Evolutionary conservation across 2,329 filamentous ascomycete species (phyloP).

Genomic region (Talaromyces atroroseus): DNA sequence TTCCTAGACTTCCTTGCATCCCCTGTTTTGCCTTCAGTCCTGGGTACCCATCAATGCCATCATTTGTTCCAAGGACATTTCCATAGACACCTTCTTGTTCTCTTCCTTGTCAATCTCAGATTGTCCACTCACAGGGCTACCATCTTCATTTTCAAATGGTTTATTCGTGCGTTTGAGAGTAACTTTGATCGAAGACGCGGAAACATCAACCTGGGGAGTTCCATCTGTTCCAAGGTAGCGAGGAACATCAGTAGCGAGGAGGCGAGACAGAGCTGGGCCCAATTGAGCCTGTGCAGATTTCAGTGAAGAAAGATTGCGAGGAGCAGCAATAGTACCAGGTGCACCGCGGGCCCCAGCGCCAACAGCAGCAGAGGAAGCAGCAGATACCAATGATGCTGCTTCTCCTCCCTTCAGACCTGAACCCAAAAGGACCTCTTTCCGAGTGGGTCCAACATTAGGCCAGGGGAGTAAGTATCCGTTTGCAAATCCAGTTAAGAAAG

Average conservation of each 20-base stretch:
- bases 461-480: neutral
- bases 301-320: neutral
- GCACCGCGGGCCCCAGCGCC: neutral
- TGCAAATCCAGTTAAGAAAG: neutral
- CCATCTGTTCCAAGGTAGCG: neutral
- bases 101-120: neutral
- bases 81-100: neutral
- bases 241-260: neutral
- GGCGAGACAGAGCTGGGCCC: neutral
- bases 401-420: neutral
- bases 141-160: neutral
- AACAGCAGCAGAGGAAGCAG: neutral
- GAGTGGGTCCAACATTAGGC: slow-evolving; percentile 2
- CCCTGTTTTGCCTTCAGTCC: neutral
- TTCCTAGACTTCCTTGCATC: neutral
- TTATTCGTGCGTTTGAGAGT: neutral
- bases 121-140: neutral
- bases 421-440: neutral
- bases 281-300: neutral
- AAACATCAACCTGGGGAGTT: neutral
- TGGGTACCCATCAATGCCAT: neutral
- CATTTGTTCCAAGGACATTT: neutral
- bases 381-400: neutral
- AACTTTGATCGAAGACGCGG: neutral
- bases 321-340: neutral